These are phyloP conservation scores for Hypoxylon intermedium DNA, from an alignment of 495 filamentous ascomycete genomes.

Conservation along the genomic window DNA sequence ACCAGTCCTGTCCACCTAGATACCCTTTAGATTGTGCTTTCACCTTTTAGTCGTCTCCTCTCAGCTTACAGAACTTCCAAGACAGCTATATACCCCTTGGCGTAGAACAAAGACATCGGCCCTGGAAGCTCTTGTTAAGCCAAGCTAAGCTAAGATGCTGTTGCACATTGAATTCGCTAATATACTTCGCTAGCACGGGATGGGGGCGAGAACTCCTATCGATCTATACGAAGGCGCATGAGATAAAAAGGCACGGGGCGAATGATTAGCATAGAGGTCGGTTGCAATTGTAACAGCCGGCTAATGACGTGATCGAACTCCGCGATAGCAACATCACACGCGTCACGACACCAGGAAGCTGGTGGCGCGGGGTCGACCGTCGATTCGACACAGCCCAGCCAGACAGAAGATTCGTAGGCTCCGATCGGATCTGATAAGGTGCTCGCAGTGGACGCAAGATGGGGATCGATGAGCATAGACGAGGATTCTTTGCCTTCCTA, in stretches of 20 bases:
- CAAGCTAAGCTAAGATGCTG: slow-evolving; percentile 12
- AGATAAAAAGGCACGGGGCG: slow-evolving; percentile 10
- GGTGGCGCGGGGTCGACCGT: slow-evolving; percentile 30
- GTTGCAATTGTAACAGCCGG: slow-evolving; percentile 25
- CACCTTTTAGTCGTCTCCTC: neutral
- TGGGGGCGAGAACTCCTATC: neutral
- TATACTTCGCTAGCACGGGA: neutral
- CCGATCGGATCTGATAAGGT: slow-evolving; percentile 38
- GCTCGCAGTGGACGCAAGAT: slow-evolving; percentile 10
- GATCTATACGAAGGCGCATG: neutral
- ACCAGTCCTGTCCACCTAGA: neutral
- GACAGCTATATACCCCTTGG: neutral
- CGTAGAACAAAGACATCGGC: neutral
- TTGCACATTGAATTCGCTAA: slow-evolving; percentile 24
- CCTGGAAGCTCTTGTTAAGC: neutral
- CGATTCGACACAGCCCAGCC: slow-evolving; percentile 13
- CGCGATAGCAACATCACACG: slow-evolving; percentile 40
- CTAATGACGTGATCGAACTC: slow-evolving; percentile 43
- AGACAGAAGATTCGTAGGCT: slow-evolving; percentile 19
- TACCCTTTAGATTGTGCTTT: neutral
- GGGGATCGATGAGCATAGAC: slow-evolving; percentile 6
- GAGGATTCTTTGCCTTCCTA: slow-evolving; percentile 26
- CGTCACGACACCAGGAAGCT: slow-evolving; percentile 5
- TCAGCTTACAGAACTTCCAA: neutral
- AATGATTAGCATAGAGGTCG: slow-evolving; percentile 3